Evolutionary conservation across 2,329 filamentous ascomycete species (phyloP).

Genomic region (Parafenestella ontariensis): DNA sequence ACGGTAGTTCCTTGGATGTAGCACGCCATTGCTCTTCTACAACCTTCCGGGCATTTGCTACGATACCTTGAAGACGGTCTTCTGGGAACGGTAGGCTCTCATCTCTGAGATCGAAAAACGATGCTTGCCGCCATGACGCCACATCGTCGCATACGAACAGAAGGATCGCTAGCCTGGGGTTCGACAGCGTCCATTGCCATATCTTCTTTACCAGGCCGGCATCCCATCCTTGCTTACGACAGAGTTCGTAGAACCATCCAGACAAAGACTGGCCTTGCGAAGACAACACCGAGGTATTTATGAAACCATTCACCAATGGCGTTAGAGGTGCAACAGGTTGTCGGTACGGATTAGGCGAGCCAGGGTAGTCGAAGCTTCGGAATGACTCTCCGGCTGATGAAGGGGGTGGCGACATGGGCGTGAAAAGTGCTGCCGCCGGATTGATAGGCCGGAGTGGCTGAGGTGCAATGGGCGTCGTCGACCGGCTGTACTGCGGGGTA

Average conservation of each 20-base stretch:
- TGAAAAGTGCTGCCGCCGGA: constrained; percentile 42
- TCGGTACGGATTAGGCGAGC: constrained; percentile 46
- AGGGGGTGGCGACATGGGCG: constrained; percentile 41
- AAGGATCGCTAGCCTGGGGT: constrained; percentile 48
- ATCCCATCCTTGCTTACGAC: constrained; percentile 47
- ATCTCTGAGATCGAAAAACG: constrained; percentile 48
- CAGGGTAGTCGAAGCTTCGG: constrained; percentile 37
- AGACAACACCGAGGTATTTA: constrained; percentile 44
- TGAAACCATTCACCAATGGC: constrained; percentile 46
- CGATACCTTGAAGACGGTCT: constrained; percentile 47
- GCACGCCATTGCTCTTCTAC: constrained; percentile 52
- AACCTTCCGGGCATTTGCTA: constrained; percentile 45
- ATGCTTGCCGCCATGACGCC: constrained; percentile 47
- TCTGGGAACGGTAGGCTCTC: constrained; percentile 48
- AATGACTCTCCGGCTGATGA: constrained; percentile 40
- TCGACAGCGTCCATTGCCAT: constrained; percentile 51
- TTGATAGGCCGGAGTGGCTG: constrained; percentile 45
- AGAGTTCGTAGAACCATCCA: constrained; percentile 46
- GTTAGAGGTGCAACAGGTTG: constrained; percentile 33
- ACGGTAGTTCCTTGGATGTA: constrained; percentile 47
- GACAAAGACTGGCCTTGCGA: constrained; percentile 48
- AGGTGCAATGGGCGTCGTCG: constrained; percentile 47
- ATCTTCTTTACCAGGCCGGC: constrained; percentile 43
- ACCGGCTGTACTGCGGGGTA: constrained; percentile 48
- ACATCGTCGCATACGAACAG: constrained; percentile 50